Percentiles rank a stretch among this genome's conserved stretches.
phyloP scores from a whole-genome alignment of 768 basidiomycete genomes.

The Trametes cubensis region DNA sequence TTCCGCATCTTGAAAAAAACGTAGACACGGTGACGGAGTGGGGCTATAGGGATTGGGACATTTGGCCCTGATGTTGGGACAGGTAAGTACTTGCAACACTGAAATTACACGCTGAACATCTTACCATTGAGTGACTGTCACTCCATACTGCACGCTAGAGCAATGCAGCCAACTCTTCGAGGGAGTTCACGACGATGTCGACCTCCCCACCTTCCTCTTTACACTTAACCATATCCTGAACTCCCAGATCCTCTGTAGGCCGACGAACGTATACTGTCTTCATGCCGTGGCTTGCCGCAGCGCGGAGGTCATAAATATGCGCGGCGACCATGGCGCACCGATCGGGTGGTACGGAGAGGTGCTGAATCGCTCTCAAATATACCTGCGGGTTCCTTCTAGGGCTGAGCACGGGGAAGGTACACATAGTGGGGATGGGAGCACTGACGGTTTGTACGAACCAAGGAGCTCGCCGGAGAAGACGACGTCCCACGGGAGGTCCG shows the following conservation, averaged over 20 bases:
- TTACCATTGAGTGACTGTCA: too few species aligned
- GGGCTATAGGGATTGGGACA: too few species aligned
- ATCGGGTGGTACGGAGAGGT: conserved; percentile 51
- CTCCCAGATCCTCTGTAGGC: conserved; percentile 45
- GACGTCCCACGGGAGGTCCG: conserved; percentile 64
- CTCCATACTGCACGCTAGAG: conserved; percentile 5
- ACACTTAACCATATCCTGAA: conserved; percentile 38
- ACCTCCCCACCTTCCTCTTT: conserved; percentile 61
- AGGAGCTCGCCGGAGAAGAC: conserved; percentile 65
- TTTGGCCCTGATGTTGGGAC: too few species aligned
- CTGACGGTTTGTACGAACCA: conserved; percentile 66
- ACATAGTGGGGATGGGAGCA: background rate
- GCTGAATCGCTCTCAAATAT: conserved; percentile 51
- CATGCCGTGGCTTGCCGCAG: conserved; percentile 54
- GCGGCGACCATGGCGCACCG: conserved; percentile 68
- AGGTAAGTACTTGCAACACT: background rate
- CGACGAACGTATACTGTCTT: conserved; percentile 62
- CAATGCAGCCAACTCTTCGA: conserved; percentile 49
- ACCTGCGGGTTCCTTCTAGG: conserved; percentile 49
- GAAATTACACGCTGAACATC: background rate
- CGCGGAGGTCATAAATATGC: conserved; percentile 59
- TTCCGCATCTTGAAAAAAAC: background rate
- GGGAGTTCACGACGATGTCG: conserved; percentile 56
- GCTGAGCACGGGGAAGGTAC: background rate
- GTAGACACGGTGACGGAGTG: background rate